phyloP scores from a whole-genome alignment of 495 filamentous ascomycete genomes.

The Daldinia concentrica region DNA sequence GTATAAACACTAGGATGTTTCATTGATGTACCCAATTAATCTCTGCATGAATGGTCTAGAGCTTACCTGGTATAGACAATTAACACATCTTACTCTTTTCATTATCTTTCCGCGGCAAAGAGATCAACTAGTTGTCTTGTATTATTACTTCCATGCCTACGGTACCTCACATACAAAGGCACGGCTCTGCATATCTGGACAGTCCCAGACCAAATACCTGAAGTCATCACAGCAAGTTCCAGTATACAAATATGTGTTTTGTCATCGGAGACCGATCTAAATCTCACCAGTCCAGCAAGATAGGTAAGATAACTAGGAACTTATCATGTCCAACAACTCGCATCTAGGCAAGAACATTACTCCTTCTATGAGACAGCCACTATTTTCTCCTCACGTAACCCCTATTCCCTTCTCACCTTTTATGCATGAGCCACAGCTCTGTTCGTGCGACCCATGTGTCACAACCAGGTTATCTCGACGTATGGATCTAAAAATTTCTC shows the following conservation, averaged over 20 bases:
- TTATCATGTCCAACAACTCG: conserved; percentile 8
- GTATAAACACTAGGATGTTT: not conserved
- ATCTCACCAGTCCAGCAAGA: not conserved
- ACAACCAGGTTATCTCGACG: not conserved
- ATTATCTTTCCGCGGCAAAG: conserved; percentile 12
- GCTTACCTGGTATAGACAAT: not conserved
- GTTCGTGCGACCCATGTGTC: conserved; percentile 14
- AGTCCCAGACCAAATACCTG: not conserved
- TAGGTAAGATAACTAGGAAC: not conserved
- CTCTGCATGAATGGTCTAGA: not conserved
- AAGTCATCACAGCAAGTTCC: not conserved
- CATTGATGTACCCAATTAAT: not conserved
- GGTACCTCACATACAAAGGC: conserved; percentile 3
- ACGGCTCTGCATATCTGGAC: not conserved
- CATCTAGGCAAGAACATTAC: not conserved
- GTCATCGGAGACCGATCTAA: not conserved
- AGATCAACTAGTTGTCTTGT: not conserved
- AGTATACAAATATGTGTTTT: conserved; percentile 26
- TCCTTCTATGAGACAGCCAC: not conserved
- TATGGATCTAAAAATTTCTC: not conserved
- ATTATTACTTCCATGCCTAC: not conserved
- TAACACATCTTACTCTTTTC: not conserved
- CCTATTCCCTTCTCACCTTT: not conserved
- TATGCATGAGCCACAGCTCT: conserved; percentile 1
- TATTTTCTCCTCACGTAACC: not conserved